Conservation (phyloP, 2,329 filamentous ascomycete genomes). For the Cercospora sp. region DNA sequence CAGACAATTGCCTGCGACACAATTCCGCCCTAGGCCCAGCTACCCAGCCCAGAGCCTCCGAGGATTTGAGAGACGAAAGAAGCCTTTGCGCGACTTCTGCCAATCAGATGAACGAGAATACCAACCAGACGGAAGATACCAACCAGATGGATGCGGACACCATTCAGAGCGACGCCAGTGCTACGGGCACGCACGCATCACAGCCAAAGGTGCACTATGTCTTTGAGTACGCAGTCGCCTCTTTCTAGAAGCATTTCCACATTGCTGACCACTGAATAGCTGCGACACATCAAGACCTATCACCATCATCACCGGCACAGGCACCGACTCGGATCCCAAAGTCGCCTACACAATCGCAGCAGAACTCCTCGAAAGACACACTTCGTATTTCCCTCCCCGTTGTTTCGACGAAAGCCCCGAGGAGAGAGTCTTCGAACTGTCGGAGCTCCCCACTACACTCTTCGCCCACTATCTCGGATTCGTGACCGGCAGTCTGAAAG, state of each 20-base stretch:
- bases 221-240: not conserved
- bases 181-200: not conserved
- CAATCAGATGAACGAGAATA: not conserved
- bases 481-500: not conserved
- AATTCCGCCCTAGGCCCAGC: not conserved
- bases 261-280: not conserved
- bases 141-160: not conserved
- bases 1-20: not conserved
- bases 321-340: not conserved
- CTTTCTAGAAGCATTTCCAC: not conserved
- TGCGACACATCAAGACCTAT: not conserved
- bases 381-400: not conserved
- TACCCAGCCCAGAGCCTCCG: not conserved
- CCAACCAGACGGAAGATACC: not conserved
- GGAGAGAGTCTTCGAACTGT: not conserved
- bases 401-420: not conserved
- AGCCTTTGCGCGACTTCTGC: not conserved
- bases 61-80: not conserved
- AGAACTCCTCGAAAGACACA: not conserved
- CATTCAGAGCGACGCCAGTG: not conserved
- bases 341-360: not conserved
- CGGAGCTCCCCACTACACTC: not conserved
- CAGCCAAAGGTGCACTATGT: not conserved
- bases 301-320: constrained; percentile 1
- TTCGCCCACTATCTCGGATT: not conserved